Evolutionary conservation across 441 rosid species (phyloP).

Genomic region (Biscutella auriculata): DNA sequence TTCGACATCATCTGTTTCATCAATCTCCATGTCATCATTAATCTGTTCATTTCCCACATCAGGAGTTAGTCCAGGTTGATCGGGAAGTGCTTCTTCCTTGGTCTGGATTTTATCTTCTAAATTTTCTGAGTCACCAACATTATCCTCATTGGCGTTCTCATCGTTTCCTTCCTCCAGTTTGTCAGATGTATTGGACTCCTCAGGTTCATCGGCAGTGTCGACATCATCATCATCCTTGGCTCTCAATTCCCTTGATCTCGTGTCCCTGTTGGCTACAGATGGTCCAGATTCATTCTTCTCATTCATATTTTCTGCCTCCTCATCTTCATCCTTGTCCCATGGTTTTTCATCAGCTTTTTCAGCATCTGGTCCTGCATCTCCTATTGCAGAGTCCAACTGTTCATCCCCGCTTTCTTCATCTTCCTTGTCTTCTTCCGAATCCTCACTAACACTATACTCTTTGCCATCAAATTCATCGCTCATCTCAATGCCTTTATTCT

Average conservation of each 20-base stretch:
- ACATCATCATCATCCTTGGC: conserved; percentile 60
- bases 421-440: conserved; percentile 54
- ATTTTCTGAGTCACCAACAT: conserved; percentile 35
- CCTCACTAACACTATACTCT: conserved; percentile 65
- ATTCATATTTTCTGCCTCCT: conserved; percentile 32
- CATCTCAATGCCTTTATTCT: conserved; percentile 91
- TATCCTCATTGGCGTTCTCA: conserved; percentile 36
- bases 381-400: conserved; percentile 67
- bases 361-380: conserved; percentile 65
- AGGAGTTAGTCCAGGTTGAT: conserved; percentile 50
- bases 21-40: conserved; percentile 44
- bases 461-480: conserved; percentile 74
- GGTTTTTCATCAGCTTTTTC: conserved; percentile 74
- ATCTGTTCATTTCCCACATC: conserved; percentile 38
- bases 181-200: conserved; percentile 25
- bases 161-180: conserved; percentile 34
- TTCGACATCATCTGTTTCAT: conserved; percentile 33
- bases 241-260: conserved; percentile 60
- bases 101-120: conserved; percentile 47
- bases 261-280: conserved; percentile 47
- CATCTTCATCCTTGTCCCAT: conserved; percentile 60
- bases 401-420: conserved; percentile 44
- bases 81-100: conserved; percentile 60
- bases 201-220: conserved; percentile 33
- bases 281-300: conserved; percentile 84